Conservation (phyloP, 495 filamentous ascomycete genomes). For the Penicillium manginii region DNA sequence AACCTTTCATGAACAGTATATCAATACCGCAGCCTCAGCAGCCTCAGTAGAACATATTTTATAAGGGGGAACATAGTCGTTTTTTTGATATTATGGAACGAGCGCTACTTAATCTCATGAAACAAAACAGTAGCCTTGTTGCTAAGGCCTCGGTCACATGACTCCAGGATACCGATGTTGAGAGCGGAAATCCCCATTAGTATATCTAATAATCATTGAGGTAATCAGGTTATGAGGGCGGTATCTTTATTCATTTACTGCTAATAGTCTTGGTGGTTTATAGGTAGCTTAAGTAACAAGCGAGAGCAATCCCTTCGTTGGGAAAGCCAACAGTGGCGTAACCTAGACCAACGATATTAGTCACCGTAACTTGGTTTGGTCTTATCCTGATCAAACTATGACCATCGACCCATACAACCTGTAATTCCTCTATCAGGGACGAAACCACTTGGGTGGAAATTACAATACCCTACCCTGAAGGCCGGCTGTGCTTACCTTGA, state of each 20-base stretch:
- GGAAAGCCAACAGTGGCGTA: conserved; percentile 62
- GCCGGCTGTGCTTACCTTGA: neutral
- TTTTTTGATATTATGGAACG: too few species aligned
- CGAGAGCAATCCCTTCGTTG: conserved; percentile 61
- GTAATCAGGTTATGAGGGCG: conserved; percentile 59
- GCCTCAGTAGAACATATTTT: too few species aligned
- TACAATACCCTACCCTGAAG: neutral
- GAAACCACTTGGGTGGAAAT: conserved; percentile 18
- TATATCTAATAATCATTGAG: conserved; percentile 69
- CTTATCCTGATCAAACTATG: conserved; percentile 58
- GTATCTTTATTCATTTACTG: conserved; percentile 68
- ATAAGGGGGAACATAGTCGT: too few species aligned
- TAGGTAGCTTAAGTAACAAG: conserved; percentile 57
- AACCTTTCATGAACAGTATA: too few species aligned
- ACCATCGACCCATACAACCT: conserved; percentile 61
- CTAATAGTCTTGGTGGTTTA: conserved; percentile 51
- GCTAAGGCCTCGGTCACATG: too few species aligned
- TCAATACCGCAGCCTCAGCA: too few species aligned
- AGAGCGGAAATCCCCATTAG: too few species aligned
- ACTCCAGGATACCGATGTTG: too few species aligned
- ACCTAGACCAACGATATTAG: conserved; percentile 68
- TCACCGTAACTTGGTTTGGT: conserved; percentile 61
- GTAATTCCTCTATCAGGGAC: conserved; percentile 62
- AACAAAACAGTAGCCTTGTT: too few species aligned
- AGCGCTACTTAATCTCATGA: too few species aligned